Base-by-base conservation (phyloP, 2,329 filamentous ascomycete genomes). In the Eutypella sp. region DNA sequence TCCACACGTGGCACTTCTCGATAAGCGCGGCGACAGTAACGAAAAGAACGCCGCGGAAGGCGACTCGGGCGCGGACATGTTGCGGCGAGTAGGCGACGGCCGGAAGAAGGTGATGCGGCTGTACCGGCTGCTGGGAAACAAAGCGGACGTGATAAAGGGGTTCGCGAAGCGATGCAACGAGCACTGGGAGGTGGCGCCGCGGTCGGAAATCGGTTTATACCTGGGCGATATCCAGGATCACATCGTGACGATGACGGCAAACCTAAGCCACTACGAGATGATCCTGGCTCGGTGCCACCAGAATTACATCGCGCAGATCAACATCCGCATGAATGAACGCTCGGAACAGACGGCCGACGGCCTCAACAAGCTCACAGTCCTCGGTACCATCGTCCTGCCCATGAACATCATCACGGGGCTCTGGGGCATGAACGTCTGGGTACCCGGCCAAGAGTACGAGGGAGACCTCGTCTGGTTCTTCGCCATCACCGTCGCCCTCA, bases 331-430 rank as follows among this genome's bases (percentile, higher is more conserved):
- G 92, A 96, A 96, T 67, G 92, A 97, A 72, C 85, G 93, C 40
- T 89, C 95, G 64, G 92, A 99, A 66, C 85, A 95, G 70, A 99
- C 93, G 1, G 89, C 90, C 34, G 92, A 99, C 63, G 90, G 96
- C 1, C 79, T 99, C 11, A 91, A 91, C 52, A 96, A 93, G 67
- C 78, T 99, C 49, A 97, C 93, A 0, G 93, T 99, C 1, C 76
- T 99, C 1, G 93, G 93, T 53, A 99, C 93, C 5, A 97, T 99
- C 56, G 92, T 99, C 3, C 73, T 99, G 46, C 93, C 93, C 10
- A 96, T 99, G 91, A 99, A 99, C 65, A 95, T 99, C 63, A 92
- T 99, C 59, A 97, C 93, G 2, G 93, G 93, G 56, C 82, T 97
- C 59, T 99, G 92, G 91, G 93, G 92, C 42, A 97, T 97, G 92